Base-by-base conservation (phyloP, 768 basidiomycete species). In the Pleurotus cornucopiae region DNA sequence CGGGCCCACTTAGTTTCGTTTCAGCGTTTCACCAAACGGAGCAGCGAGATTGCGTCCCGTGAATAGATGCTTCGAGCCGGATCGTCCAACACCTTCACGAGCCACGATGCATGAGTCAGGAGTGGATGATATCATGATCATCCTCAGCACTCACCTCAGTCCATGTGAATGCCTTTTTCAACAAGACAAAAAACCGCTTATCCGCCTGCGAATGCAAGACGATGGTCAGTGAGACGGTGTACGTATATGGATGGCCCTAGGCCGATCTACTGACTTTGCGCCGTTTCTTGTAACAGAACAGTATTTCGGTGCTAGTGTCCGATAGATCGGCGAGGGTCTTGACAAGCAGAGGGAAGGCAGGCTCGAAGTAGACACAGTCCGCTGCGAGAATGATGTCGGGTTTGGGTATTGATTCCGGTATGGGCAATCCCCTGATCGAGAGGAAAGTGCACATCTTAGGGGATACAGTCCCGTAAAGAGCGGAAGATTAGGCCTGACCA, bases 341-440 rank as follows among this genome's bases (percentile, higher is more conserved):
- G 2, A 94, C 89, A 1, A 98, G 81, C 11, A 94, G 79, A 6
- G 93, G 88, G 64, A 97, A 98, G 0, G 91, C 85, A 11, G 93
- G 91, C 70, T 97, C 94, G 61, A 92, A 94, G 73, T 98, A 98
- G 6, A 98, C 94, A 62, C 94, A 98, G 65, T 98, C 94, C 0
- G 94, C 94, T 1, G 91, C 92, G 4, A 98, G 80, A 57, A 98
- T 79, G 21, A 96, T 52, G 64, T 91, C 84, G 5, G 85, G 80
- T 3, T 64, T 68, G 12, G 69, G 73, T 43, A 83, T 64, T 72
- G 73, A 41, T 61, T 62, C 25, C 6, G 88, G 83, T 34, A 85
- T 62, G 1, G 78, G 69, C 14, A 77, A 74, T 21, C 91, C 94
- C 94, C 91, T 92, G 59, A 57, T 18, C 46, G 43, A 46, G 30